Evolutionary conservation across 116 monocot genomes (phyloP).

Genomic region (Posidonia oceanica): DNA sequence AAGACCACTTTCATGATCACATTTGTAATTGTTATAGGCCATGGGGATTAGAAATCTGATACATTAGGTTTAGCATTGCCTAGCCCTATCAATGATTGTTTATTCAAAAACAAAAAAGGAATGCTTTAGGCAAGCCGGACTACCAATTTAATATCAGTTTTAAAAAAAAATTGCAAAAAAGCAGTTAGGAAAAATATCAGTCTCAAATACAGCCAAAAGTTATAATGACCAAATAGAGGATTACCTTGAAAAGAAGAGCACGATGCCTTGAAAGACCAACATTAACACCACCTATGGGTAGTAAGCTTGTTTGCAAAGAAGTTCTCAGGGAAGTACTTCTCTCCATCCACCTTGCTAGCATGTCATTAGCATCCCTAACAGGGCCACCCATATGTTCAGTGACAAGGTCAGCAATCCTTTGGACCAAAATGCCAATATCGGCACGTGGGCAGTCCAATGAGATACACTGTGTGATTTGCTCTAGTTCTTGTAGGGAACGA

Average conservation of each 20-base stretch:
- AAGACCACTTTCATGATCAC: neutral
- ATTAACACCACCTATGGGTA: conserved; percentile 83
- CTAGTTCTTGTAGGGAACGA: conserved; percentile 58
- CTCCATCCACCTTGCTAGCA: conserved; percentile 73
- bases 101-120: neutral
- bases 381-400: conserved; percentile 93
- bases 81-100: too few species aligned
- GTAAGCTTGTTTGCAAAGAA: conserved; percentile 71
- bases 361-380: conserved; percentile 80
- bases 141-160: neutral
- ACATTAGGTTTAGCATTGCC: neutral
- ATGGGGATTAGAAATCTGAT: neutral
- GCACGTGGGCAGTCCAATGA: conserved; percentile 48
- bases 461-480: conserved; percentile 86
- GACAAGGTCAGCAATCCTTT: conserved; percentile 88
- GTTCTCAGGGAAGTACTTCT: conserved; percentile 69
- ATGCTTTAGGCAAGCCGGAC: conserved; percentile 14
- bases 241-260: conserved; percentile 96
- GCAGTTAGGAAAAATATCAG: neutral
- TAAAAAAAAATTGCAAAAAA: too few species aligned
- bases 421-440: conserved; percentile 50
- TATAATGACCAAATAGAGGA: neutral
- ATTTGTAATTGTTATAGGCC: neutral
- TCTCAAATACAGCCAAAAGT: neutral
- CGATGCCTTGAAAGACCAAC: conserved; percentile 89